A percentile compares a stretch with the other conserved stretches of the same genome.
Conservation (phyloP, 352 stramenopile genomes). For the Globisporangium uncinulatum region DNA sequence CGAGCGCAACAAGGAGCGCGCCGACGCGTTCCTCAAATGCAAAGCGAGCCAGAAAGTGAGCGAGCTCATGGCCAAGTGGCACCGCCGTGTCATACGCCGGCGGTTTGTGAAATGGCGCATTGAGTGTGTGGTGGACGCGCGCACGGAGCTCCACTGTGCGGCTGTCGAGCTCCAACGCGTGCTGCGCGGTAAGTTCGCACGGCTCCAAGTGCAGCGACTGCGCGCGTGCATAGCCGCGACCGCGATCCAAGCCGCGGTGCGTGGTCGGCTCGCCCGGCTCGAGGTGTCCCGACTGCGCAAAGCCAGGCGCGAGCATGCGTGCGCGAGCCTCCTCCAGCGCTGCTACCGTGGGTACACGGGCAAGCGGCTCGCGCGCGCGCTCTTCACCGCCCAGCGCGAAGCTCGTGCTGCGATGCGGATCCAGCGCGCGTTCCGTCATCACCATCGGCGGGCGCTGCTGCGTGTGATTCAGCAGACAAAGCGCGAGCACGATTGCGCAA, state of each 20-base stretch:
- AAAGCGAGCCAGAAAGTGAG: constrained; percentile 71
- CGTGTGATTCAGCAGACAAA: constrained; percentile 62
- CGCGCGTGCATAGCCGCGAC: constrained; percentile 26
- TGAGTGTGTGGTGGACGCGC: constrained; percentile 35
- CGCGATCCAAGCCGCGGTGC: constrained; percentile 46
- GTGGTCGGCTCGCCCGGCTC: constrained; percentile 29
- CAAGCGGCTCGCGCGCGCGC: constrained; percentile 48
- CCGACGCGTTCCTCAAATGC: constrained; percentile 79
- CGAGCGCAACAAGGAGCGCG: constrained; percentile 71
- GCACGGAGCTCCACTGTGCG: constrained; percentile 53
- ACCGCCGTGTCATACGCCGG: constrained; percentile 38
- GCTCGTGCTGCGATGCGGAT: constrained; percentile 48
- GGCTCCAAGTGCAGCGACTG: constrained; percentile 17
- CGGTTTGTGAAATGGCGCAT: constrained; percentile 49
- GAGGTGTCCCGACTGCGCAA: constrained; percentile 21
- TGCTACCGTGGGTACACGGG: constrained; percentile 77
- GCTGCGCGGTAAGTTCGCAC: constrained; percentile 40
- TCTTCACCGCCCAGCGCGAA: constrained; percentile 66
- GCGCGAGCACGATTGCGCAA: constrained; percentile 44
- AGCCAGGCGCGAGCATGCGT: constrained; percentile 36
- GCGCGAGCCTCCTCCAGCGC: constrained; percentile 51
- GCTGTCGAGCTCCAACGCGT: constrained; percentile 72
- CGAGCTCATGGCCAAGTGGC: constrained; percentile 61
- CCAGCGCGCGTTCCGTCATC: constrained; percentile 61
- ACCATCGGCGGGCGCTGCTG: constrained; percentile 51